Conservation (phyloP, 805 yeast genomes). For the Diddensiella santjacobensis region DNA sequence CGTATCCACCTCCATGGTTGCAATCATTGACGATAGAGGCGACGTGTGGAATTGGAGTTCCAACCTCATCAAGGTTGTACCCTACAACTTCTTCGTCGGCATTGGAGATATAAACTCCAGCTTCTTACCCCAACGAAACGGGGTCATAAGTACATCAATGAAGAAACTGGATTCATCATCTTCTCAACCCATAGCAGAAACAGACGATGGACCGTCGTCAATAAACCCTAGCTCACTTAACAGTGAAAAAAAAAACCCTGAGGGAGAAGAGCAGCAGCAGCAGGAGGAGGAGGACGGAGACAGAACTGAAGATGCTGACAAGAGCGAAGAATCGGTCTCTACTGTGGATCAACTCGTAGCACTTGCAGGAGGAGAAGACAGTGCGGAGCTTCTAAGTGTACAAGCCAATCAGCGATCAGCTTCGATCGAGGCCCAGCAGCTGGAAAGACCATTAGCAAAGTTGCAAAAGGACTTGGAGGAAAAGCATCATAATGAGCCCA, state of each 20-base stretch:
- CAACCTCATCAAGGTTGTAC: conserved; percentile 86
- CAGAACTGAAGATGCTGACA: background rate
- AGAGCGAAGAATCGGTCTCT: conserved; percentile 2
- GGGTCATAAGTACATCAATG: conserved; percentile 28
- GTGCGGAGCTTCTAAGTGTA: conserved; percentile 40
- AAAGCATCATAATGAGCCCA: conserved; percentile 12
- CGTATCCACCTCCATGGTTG: conserved; percentile 94
- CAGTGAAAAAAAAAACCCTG: background rate
- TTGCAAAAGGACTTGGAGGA: conserved; percentile 59
- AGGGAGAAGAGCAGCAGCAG: conserved; percentile 24
- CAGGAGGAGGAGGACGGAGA: conserved; percentile 4
- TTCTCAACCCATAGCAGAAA: conserved; percentile 10
- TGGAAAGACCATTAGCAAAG: conserved; percentile 79
- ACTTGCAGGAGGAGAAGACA: conserved; percentile 41
- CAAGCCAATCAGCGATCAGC: conserved; percentile 64
- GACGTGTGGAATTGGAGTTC: conserved; percentile 99
- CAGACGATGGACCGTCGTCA: conserved; percentile 4
- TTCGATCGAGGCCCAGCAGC: conserved; percentile 72
- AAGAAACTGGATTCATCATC: conserved; percentile 9
- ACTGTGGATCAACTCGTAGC: conserved; percentile 21
- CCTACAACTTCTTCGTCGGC: conserved; percentile 94
- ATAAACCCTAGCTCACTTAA: background rate
- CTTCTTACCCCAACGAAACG: conserved; percentile 72
- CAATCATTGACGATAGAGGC: conserved; percentile 93
- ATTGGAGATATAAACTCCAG: conserved; percentile 95